A percentile compares a stretch with the other conserved stretches of the same genome.
phyloP scores from a whole-genome alignment of 1,284 basidiomycete species.

The Malassezia slooffiae region DNA sequence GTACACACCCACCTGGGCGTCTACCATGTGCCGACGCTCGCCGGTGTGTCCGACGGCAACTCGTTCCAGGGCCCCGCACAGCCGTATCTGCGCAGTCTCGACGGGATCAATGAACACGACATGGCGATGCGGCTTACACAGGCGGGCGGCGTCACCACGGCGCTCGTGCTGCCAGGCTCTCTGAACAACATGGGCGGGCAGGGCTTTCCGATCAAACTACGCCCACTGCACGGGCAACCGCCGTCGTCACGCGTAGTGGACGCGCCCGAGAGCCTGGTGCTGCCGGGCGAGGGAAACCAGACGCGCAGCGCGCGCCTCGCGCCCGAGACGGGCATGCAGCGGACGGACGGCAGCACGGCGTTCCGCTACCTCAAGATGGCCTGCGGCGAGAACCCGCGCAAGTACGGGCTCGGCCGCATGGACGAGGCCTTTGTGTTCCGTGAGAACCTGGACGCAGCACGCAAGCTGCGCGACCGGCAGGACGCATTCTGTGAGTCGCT shows the following conservation, averaged over 20 bases:
- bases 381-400: constrained; percentile 51
- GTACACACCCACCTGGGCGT: constrained; percentile 66
- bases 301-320: constrained; percentile 8
- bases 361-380: constrained; percentile 44
- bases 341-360: constrained; percentile 25
- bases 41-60: constrained; percentile 54
- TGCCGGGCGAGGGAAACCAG: constrained; percentile 22
- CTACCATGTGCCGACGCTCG: constrained; percentile 15
- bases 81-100: constrained; percentile 58
- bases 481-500: constrained; percentile 56
- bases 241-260: constrained; percentile 30
- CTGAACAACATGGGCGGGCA: constrained; percentile 60
- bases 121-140: constrained; percentile 54
- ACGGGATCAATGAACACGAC: constrained; percentile 58
- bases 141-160: constrained; percentile 60
- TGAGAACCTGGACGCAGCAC: constrained; percentile 60
- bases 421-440: constrained; percentile 56
- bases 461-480: constrained; percentile 61
- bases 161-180: constrained; percentile 57
- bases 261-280: constrained; percentile 25
- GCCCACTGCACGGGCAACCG: constrained; percentile 49
- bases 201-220: constrained; percentile 59
- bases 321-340: constrained; percentile 20
- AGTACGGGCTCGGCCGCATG: constrained; percentile 51
- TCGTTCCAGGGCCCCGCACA: constrained; percentile 46